These are phyloP conservation scores for Leccinum ochraceum DNA, from an alignment of 768 basidiomycete genomes.

Conservation along the genomic window DNA sequence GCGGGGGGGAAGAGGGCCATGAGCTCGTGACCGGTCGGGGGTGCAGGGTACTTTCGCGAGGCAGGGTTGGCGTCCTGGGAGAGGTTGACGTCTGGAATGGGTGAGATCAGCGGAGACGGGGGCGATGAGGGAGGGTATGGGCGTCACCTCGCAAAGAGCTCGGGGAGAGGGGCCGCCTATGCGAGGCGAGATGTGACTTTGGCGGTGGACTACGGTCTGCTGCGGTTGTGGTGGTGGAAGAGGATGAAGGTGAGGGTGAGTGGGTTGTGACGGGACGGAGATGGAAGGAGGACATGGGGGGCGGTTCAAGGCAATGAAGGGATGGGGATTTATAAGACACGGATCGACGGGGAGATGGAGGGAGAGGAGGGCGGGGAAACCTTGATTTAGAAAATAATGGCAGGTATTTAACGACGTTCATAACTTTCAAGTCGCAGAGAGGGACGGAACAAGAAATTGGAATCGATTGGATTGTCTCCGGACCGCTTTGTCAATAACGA, in stretches of 20 bases:
- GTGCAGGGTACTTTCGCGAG: slow-evolving; percentile 66
- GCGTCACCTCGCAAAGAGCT: slow-evolving; percentile 57
- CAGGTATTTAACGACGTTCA: slow-evolving; percentile 6
- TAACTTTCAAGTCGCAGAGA: slow-evolving; percentile 9
- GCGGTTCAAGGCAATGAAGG: slow-evolving; percentile 18
- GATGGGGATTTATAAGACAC: slow-evolving; percentile 26
- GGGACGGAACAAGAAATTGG: slow-evolving; percentile 20
- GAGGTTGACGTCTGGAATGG: slow-evolving; percentile 60
- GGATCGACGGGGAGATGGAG: slow-evolving; percentile 23
- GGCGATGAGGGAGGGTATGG: background rate
- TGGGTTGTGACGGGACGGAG: slow-evolving; percentile 56
- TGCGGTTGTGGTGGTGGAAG: slow-evolving; percentile 48
- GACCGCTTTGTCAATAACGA: slow-evolving; percentile 23
- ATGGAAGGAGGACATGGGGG: slow-evolving; percentile 48
- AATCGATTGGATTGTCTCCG: slow-evolving; percentile 21
- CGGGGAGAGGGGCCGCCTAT: slow-evolving; percentile 62
- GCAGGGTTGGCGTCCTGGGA: slow-evolving; percentile 49
- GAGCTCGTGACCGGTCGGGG: slow-evolving; percentile 79
- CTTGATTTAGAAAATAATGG: slow-evolving; percentile 4
- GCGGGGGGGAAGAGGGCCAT: slow-evolving; percentile 83
- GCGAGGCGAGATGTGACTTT: slow-evolving; percentile 30
- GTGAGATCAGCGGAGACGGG: slow-evolving; percentile 18
- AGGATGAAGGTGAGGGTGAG: slow-evolving; percentile 56
- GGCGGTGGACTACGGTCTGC: slow-evolving; percentile 42
- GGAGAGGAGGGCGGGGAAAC: slow-evolving; percentile 18